Evolutionary conservation across 805 yeast species (phyloP), one percentile per base, ranked within the genome.

Genomic region (Clavispora carvajalis): DNA sequence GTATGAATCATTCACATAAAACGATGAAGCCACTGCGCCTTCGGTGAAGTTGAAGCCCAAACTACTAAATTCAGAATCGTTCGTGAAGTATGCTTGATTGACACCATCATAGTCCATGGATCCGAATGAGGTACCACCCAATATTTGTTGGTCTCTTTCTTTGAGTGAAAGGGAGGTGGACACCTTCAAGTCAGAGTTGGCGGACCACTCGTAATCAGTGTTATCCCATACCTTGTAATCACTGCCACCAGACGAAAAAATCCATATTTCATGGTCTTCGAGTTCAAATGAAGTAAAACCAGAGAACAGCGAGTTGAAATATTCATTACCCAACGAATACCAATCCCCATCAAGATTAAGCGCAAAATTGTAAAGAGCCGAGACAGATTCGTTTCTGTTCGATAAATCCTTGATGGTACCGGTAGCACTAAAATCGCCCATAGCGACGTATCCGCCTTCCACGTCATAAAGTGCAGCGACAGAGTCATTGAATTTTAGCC

Each of bases 1-100:
- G 9, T 72, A 45, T 0, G 80, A 56, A 10, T 64, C 63, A 54
- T 85, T 82, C 23, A 76, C 55, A 40, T 67, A 73, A 37, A 58
- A 57, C 1, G 78, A 73, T 3, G 67, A 43, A 19, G 53, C 36
- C 13, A 65, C 56, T 16, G 36, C 37, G 8, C 55, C 49, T 3
- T 46, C 49, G n/a, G 53, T 46, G 5, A 65, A 44, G 5, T 51
- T 39, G 29, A 65, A 42, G 29, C 58, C 53, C 36, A 53, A 59
- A 7, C 48, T 39, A 3, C 47, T 44, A 18, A 65, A 54, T 8
- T 47, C 45, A 5, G 53, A 47, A 26, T 48, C 52, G 36, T 58
- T 49, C 41, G 19, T 38, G 22, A 36, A 57, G 34, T 38, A 54
- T 1, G 63, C 67, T 39, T 62, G 66, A 34, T 57, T 60, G 1